Conservation (phyloP, 2,329 filamentous ascomycete species). For the Hymenoscyphus scutula region DNA sequence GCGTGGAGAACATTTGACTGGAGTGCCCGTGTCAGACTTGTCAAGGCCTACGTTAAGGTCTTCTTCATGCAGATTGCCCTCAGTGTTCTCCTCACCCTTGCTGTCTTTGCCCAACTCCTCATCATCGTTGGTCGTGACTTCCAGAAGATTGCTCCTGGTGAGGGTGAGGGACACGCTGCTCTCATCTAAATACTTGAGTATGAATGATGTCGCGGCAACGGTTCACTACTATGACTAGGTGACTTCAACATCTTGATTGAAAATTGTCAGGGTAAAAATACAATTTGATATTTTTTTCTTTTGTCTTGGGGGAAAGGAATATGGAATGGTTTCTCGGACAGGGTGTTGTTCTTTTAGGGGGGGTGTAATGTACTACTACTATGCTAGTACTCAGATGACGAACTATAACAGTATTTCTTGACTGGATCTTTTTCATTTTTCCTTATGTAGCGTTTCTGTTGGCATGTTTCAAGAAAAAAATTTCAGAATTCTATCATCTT, state of each 20-base stretch:
- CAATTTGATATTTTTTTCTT: neutral
- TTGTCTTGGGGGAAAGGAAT: neutral
- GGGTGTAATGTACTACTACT: neutral
- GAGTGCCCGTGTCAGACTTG: slow-evolving; percentile 67
- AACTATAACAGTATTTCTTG: neutral
- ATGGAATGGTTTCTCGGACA: neutral
- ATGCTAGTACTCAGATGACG: neutral
- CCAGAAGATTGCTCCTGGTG: slow-evolving; percentile 13
- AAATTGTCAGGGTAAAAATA: neutral
- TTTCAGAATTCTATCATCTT: too few relatives aligned
- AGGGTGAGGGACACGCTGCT: neutral
- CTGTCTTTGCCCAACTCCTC: slow-evolving; percentile 53
- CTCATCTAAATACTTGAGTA: neutral
- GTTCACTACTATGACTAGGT: neutral
- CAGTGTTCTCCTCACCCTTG: slow-evolving; percentile 45
- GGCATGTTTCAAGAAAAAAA: too few relatives aligned
- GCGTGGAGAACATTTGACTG: slow-evolving; percentile 78
- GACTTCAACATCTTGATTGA: neutral
- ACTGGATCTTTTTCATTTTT: too few relatives aligned
- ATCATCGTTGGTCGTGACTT: slow-evolving; percentile 42
- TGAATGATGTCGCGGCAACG: neutral
- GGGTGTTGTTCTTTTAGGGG: neutral
- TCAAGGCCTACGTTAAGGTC: slow-evolving; percentile 75
- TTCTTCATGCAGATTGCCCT: slow-evolving; percentile 52
- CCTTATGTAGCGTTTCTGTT: too few relatives aligned